Conservation (phyloP, 163 green algal species). For the Scenedesmus sp. region DNA sequence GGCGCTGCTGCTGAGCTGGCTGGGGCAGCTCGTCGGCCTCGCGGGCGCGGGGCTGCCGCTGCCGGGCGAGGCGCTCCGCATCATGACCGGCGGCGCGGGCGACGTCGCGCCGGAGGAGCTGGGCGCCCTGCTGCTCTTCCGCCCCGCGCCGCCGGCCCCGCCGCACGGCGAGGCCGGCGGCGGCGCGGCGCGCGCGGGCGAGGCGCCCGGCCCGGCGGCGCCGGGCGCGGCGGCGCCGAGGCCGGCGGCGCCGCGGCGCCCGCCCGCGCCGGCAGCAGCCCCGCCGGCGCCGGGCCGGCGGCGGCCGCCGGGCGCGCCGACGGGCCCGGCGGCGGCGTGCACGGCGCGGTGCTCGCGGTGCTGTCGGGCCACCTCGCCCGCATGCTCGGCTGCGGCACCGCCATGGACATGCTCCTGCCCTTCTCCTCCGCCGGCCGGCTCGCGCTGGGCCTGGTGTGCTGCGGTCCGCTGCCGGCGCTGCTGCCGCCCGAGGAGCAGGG, state of each 20-base stretch:
- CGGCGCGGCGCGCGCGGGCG: neutral
- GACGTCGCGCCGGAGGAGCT: neutral
- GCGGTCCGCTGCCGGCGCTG: conserved; percentile 14
- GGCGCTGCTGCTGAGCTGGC: conserved; percentile 28
- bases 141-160: neutral
- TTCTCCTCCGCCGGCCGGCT: conserved; percentile 1
- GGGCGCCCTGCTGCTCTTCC: neutral
- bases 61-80: neutral
- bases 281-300: too few relatives aligned
- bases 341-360: conserved; percentile 13
- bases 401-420: conserved; percentile 32
- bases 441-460: conserved; percentile 34
- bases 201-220: neutral
- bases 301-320: too few relatives aligned
- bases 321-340: neutral
- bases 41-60: neutral
- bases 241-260: neutral
- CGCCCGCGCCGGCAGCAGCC: neutral
- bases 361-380: conserved; percentile 5
- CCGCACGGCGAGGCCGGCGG: too few relatives aligned
- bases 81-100: conserved; percentile 6
- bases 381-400: conserved; percentile 9
- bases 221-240: too few relatives aligned
- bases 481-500: conserved; percentile 20
- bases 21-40: conserved; percentile 40